Base-by-base conservation (phyloP, 202 grass and related monocot species). In the Schoenoplectus tabernaemontani region DNA sequence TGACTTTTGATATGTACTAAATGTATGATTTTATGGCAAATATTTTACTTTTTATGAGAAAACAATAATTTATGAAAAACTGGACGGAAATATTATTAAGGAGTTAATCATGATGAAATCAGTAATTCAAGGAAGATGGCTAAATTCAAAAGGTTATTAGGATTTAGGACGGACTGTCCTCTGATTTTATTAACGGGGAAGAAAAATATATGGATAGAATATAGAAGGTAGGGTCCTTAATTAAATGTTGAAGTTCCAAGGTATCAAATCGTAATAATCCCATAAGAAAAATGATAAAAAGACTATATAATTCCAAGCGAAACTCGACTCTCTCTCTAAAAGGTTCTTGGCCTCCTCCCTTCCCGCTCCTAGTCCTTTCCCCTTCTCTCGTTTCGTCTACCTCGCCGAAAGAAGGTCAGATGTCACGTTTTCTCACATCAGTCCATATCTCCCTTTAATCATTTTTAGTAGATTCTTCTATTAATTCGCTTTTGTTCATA, bases 281-380 rank as follows among this genome's bases (percentile, higher is more conserved):
- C 57, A 28, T 28, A 28, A 42, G 43, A 28, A 28, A 28, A 28
- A 28, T 28, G 28, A 28, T 28, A 28, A 78, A 41, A 58, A 53
- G 9, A 13, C 51, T 24, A 60, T 39, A 60, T 28, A 79, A 80
- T 9, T 51, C 59, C 15, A 80, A 66, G 78, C 78, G 42, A 80
- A 80, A 80, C 59, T 33, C 38, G 24, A 44, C 39, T 28, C 28
- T 78, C 76, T 61, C 74, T 64, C 59, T 50, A 26, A 28, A 60
- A 22, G n/a, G 33, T 53, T 73, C 78, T 63, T 59, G 5, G n/a
- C 44, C 43, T 11, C n/a, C 26, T 11, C 19, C 4, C 33, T 26
- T 19, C 28, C 28, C 28, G 28, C 28, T 65, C 24, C 59, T 3
- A 7, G 24, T 32, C 5, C n/a, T 48, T 62, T 79, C 58, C 17